Base-by-base conservation (phyloP, 192 early-diverging fungal species). In the Chytriomyces hyalinus region DNA sequence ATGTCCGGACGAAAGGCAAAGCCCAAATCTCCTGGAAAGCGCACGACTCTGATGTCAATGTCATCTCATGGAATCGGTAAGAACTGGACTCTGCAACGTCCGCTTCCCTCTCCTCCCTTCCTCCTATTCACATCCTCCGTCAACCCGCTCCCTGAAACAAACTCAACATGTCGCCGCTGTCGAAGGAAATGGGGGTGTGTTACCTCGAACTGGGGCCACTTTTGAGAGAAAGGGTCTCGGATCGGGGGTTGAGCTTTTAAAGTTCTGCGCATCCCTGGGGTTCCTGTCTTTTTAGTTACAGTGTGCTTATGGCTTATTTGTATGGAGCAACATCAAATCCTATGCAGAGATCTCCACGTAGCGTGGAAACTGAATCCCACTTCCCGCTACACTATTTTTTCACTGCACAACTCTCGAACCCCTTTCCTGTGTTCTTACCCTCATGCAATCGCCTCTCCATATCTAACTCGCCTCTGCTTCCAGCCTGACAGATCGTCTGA, bases 21-120 rank as follows among this genome's bases (percentile, higher is more conserved):
- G 78, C 88, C 11, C 93, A 93, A n/a, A 83, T 99, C 5, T 87
- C 88, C 11, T 92, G 93, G 8, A 84, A 90, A 51, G 97, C 96
- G 47, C 94, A 95, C 77, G 87, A 90, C 70, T 86, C 88, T 49
- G 97, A 99, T 67, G 92, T 99, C 70, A 99, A 99, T 80, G 97
- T 98, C 22, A 97, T 99, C 66, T 91, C 89, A 68, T 99, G 97
- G 97, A 97, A 97, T 83, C 87, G 85, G 91, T 91, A 73, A 17
- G 77, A 70, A n/a, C 20, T 4, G 15, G 15, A 13, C 20, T 57
- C 15, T n/a, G 53, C 20, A 13, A 13, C 53, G 53, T 2, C 53
- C 53, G 0, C 53, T 20, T n/a, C 2, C 53, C 45, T 61, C n/a
- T 61, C 51, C 70, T 57, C 8, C 0, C 2, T 2, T 0, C 61